These are phyloP conservation scores for Puccinia brachypodii DNA, from an alignment of 1,284 basidiomycete species.

Conservation along the genomic window DNA sequence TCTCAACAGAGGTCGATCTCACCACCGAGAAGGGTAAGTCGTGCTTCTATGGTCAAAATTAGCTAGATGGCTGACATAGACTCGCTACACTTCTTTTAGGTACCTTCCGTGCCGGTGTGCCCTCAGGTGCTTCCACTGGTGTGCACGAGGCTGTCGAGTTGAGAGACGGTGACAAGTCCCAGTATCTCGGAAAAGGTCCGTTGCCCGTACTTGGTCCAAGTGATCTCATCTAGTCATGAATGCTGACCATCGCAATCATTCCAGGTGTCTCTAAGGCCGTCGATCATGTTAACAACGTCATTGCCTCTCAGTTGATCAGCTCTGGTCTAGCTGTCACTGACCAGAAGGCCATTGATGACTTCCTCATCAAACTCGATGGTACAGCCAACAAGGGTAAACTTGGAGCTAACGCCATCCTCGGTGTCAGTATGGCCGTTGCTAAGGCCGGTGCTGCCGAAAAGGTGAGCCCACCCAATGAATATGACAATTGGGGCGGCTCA, in stretches of 20 bases:
- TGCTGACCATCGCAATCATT: neutral
- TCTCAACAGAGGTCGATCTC: constrained; percentile 74
- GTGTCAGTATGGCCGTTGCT: constrained; percentile 93
- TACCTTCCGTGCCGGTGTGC: constrained; percentile 90
- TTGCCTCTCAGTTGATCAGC: constrained; percentile 86
- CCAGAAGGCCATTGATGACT: constrained; percentile 96
- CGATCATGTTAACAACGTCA: constrained; percentile 86
- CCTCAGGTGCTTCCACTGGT: constrained; percentile 98
- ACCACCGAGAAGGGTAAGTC: constrained; percentile 63
- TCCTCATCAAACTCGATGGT: constrained; percentile 97
- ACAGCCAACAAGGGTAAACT: constrained; percentile 99
- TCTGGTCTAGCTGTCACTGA: constrained; percentile 80
- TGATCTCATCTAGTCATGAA: neutral
- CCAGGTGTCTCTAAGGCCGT: constrained; percentile 91
- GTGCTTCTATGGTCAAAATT: constrained; percentile 48
- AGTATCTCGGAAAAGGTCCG: constrained; percentile 92
- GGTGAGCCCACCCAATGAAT: constrained; percentile 52
- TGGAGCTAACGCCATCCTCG: constrained; percentile 98
- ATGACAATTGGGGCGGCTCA: too few relatives aligned
- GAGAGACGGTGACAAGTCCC: constrained; percentile 89
- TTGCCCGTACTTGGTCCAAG: neutral
- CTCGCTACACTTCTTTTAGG: constrained; percentile 62
- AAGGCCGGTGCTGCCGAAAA: constrained; percentile 93
- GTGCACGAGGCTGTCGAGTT: constrained; percentile 98
- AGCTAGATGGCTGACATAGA: neutral